Percentiles rank a stretch among this genome's conserved stretches.
phyloP scores from a whole-genome alignment of 2,329 filamentous ascomycete species.

The Dactylonectria macrodidyma region DNA sequence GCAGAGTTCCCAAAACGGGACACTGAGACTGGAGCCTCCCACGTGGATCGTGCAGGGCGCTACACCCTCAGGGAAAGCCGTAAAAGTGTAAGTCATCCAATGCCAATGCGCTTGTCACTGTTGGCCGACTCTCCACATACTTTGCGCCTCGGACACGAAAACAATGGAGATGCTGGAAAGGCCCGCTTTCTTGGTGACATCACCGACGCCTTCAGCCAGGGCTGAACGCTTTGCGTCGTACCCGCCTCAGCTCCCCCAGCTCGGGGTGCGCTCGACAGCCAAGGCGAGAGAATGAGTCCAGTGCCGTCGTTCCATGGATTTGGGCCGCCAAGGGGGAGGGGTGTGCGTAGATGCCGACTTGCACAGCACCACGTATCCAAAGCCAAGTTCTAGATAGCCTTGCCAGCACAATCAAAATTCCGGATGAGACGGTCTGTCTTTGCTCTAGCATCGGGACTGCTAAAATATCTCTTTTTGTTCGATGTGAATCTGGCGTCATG shows the following conservation, averaged over 20 bases:
- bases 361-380: conserved; percentile 35
- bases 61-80: conserved; percentile 43
- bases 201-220: not conserved
- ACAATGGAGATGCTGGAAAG: conserved; percentile 14
- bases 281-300: conserved; percentile 1
- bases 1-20: conserved; percentile 47
- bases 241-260: conserved; percentile 2
- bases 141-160: conserved; percentile 31
- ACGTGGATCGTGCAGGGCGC: conserved; percentile 52
- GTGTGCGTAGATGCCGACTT: conserved; percentile 37
- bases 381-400: conserved; percentile 43
- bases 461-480: conserved; percentile 34
- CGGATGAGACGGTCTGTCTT: conserved; percentile 36
- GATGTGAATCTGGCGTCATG: conserved; percentile 38
- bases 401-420: conserved; percentile 42
- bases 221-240: not conserved
- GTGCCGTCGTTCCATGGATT: conserved; percentile 7
- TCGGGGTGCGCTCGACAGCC: conserved; percentile 15
- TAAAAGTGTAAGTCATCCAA: conserved; percentile 44
- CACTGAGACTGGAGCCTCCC: conserved; percentile 45
- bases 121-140: conserved; percentile 40
- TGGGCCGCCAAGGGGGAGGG: conserved; percentile 35
- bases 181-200: conserved; percentile 4
- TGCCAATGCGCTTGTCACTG: conserved; percentile 40
- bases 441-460: conserved; percentile 41